phyloP scores from a whole-genome alignment of 305 asterid species.

The Rubia tinctorum region DNA sequence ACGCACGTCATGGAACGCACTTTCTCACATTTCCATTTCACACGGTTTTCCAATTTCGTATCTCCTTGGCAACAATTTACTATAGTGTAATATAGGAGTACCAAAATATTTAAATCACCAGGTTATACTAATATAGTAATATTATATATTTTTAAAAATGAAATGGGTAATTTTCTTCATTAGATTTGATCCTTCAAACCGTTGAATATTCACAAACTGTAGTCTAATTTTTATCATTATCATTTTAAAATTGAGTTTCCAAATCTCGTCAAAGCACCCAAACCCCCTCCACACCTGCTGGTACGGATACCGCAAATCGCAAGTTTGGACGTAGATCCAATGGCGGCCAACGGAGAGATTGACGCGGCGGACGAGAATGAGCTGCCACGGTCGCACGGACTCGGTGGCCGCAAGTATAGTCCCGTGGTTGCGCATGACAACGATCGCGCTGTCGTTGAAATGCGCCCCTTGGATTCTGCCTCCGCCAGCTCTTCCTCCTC shows the following conservation, averaged over 20 bases:
- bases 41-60: no score
- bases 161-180: no score
- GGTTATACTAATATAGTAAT: no score
- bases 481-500: conserved; percentile 43
- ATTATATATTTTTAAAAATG: no score
- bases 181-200: background rate
- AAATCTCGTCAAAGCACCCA: conserved; percentile 8
- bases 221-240: background rate
- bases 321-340: conserved; percentile 18
- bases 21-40: no score
- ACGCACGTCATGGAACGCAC: no score
- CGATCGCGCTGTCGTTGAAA: conserved; percentile 85
- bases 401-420: conserved; percentile 72
- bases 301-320: background rate
- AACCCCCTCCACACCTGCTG: background rate
- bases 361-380: conserved; percentile 60
- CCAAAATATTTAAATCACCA: no score
- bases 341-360: conserved; percentile 47
- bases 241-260: background rate
- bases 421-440: conserved; percentile 85
- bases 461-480: conserved; percentile 68
- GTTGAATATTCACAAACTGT: background rate
- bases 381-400: conserved; percentile 36
- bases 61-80: no score
- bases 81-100: no score